These are phyloP conservation scores for Osmanthus fragrans DNA, from an alignment of 257 asterid species.

Conservation along the genomic window DNA sequence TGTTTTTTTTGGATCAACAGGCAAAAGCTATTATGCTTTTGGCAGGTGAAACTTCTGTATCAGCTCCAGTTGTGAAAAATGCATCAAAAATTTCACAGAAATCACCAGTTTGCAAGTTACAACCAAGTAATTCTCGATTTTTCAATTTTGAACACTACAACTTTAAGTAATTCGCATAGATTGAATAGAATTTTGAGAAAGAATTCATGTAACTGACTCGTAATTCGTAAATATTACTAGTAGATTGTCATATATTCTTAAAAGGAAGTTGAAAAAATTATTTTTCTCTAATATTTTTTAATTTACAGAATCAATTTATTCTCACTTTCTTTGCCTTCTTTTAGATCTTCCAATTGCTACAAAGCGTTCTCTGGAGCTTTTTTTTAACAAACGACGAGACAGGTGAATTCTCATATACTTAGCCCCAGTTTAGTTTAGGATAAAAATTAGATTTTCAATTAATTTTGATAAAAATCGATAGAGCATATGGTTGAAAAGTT, in stretches of 20 bases:
- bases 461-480: too few species aligned
- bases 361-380: conserved; percentile 16
- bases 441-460: too few species aligned
- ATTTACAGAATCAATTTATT: too few species aligned
- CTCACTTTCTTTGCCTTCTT: neutral
- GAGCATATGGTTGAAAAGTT: too few species aligned
- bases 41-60: conserved; percentile 14
- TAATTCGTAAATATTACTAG: too few species aligned
- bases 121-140: conserved; percentile 19
- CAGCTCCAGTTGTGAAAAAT: conserved; percentile 1
- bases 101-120: conserved; percentile 4
- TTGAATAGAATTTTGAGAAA: too few species aligned
- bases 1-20: neutral
- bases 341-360: conserved; percentile 22
- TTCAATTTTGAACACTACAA: neutral
- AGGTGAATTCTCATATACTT: neutral
- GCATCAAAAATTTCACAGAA: neutral
- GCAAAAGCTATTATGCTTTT: conserved; percentile 25
- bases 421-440: too few species aligned
- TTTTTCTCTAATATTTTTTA: too few species aligned
- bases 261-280: too few species aligned
- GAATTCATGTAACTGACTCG: too few species aligned
- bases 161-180: too few species aligned
- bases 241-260: too few species aligned
- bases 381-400: conserved; percentile 22